Conservation (phyloP, 306 rosid genomes). For the Aeschynomene evenia region DNA sequence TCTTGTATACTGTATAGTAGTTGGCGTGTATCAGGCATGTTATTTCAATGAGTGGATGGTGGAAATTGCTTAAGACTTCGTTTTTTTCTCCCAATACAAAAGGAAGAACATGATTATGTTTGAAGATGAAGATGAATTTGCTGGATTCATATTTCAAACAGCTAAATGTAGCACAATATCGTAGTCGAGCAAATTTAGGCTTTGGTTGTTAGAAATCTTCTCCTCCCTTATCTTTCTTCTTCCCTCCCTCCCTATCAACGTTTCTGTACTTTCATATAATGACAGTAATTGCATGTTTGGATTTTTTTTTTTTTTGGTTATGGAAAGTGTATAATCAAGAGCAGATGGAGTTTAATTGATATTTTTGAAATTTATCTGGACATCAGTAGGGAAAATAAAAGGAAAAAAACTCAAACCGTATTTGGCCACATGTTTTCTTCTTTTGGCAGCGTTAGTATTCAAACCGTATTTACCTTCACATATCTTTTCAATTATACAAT, state of each 20-base stretch:
- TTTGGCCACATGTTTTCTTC: background rate
- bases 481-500: conserved; percentile 13
- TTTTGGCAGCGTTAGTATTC: conserved; percentile 1
- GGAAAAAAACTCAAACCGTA: background rate
- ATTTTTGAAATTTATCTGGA: background rate
- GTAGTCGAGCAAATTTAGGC: background rate
- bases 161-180: background rate
- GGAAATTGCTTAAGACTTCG: background rate
- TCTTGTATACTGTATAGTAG: background rate
- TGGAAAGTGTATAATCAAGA: background rate
- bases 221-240: background rate
- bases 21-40: conserved; percentile 2
- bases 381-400: background rate
- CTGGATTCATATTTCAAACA: background rate
- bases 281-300: background rate
- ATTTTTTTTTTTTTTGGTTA: background rate
- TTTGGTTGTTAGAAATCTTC: background rate
- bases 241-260: background rate
- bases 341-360: background rate
- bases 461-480: background rate
- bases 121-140: background rate
- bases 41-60: conserved; percentile 2
- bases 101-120: background rate
- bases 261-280: background rate
- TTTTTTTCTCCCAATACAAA: background rate